Conservation (phyloP, 768 basidiomycete species). For the Lanmaoa rubissima region DNA sequence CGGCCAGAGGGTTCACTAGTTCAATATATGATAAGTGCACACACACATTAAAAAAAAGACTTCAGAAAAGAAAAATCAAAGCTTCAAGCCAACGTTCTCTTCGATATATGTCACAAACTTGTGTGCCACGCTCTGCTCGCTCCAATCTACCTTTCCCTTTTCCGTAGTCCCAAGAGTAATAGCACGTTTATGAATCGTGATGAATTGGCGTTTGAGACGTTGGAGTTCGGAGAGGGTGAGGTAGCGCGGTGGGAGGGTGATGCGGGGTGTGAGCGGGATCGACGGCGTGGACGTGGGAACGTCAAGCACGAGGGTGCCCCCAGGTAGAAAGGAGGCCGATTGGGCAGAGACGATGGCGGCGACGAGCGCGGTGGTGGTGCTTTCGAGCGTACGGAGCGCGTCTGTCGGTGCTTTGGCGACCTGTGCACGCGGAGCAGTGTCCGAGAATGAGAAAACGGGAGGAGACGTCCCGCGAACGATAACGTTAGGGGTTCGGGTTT, state of each 20-base stretch:
- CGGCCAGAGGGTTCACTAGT: not conserved
- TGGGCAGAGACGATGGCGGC: constrained; percentile 69
- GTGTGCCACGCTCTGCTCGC: constrained; percentile 61
- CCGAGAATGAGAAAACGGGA: too few relatives aligned
- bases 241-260: constrained; percentile 66
- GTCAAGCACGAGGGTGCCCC: constrained; percentile 39
- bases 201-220: constrained; percentile 87
- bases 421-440: constrained; percentile 37
- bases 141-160: constrained; percentile 75
- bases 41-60: not conserved
- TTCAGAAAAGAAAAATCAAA: constrained; percentile 23
- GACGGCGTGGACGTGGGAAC: constrained; percentile 41
- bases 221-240: constrained; percentile 87
- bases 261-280: constrained; percentile 36
- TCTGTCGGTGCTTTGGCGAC: constrained; percentile 81
- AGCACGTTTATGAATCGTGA: constrained; percentile 85
- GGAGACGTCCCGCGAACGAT: not conserved
- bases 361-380: constrained; percentile 67
- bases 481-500: not conserved
- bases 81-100: constrained; percentile 51
- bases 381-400: constrained; percentile 83
- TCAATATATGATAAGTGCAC: not conserved
- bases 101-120: constrained; percentile 74
- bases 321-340: constrained; percentile 43
- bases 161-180: constrained; percentile 81